A percentile compares a stretch with the other conserved stretches of the same genome.
phyloP scores from a whole-genome alignment of 139 green algal genomes.

The Desmodesmus armatus region DNA sequence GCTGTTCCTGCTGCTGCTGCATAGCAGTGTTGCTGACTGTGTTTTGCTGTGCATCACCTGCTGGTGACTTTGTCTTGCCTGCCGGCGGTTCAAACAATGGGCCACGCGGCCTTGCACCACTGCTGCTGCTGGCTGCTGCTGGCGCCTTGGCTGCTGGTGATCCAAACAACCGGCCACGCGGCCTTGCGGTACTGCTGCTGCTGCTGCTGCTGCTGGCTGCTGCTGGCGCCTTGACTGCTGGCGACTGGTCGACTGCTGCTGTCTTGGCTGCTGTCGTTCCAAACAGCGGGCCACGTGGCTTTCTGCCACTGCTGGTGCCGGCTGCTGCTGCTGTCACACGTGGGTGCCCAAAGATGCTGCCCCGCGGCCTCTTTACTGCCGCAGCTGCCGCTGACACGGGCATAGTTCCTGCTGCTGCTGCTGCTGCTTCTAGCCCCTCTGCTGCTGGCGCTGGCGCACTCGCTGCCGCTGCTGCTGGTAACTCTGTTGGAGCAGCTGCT shows the following conservation, averaged over 20 bases:
- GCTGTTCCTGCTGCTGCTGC: not conserved
- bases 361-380: not conserved
- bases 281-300: not conserved
- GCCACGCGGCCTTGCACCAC: not conserved
- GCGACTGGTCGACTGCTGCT: not conserved
- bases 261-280: not conserved
- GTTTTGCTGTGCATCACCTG: not conserved
- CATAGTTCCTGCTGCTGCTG: not conserved
- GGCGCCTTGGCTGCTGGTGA: too few species aligned
- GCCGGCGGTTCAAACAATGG: not conserved
- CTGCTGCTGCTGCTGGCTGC: too few species aligned
- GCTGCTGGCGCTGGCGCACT: not conserved
- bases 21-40: not conserved
- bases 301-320: not conserved
- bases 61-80: not conserved
- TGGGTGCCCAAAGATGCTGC: constrained; percentile 4
- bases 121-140: not conserved
- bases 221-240: not conserved
- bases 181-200: too few species aligned
- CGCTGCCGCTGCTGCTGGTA: too few species aligned
- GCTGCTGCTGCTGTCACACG: not conserved
- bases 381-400: not conserved
- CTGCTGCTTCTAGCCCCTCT: not conserved
- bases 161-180: too few species aligned
- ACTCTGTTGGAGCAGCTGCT: not conserved